Evolutionary conservation across 805 yeast species (phyloP).

Genomic region (Lipomyces kockii): DNA sequence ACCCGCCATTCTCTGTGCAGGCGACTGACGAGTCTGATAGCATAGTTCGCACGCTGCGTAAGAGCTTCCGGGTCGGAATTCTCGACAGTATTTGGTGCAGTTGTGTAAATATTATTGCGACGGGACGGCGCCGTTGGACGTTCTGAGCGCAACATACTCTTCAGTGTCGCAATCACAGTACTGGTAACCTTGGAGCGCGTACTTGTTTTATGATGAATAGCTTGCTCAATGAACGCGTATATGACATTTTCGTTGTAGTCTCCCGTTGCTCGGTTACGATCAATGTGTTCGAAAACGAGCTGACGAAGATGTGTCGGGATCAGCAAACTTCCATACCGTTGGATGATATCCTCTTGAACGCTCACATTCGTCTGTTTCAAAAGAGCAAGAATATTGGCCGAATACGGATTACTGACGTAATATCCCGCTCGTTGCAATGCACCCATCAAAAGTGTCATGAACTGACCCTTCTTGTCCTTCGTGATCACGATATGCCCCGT

Average conservation of each 20-base stretch:
- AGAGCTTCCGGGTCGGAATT: neutral
- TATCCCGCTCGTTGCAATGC: constrained; percentile 10
- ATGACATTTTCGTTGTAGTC: constrained; percentile 4
- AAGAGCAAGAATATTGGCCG: constrained; percentile 2
- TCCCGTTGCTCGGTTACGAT: constrained; percentile 14
- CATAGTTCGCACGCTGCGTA: neutral
- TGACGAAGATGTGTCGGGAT: constrained; percentile 7
- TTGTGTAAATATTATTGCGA: neutral
- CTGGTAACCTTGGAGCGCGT: neutral
- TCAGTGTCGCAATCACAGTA: neutral
- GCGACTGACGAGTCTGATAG: constrained; percentile 2
- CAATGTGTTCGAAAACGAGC: constrained; percentile 13
- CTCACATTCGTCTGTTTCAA: neutral
- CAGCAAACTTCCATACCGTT: neutral
- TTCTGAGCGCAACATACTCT: neutral
- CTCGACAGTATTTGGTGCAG: constrained; percentile 5
- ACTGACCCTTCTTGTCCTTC: neutral
- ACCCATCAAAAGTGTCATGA: constrained; percentile 2
- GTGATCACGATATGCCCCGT: neutral
- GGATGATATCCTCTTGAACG: constrained; percentile 2
- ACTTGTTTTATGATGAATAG: neutral
- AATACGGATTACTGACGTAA: neutral
- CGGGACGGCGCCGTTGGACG: constrained; percentile 2
- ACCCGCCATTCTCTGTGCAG: constrained; percentile 2
- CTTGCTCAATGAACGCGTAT: neutral